These are phyloP conservation scores for Yarrowia sp. DNA, from an alignment of 805 yeast genomes.

Conservation along the genomic window DNA sequence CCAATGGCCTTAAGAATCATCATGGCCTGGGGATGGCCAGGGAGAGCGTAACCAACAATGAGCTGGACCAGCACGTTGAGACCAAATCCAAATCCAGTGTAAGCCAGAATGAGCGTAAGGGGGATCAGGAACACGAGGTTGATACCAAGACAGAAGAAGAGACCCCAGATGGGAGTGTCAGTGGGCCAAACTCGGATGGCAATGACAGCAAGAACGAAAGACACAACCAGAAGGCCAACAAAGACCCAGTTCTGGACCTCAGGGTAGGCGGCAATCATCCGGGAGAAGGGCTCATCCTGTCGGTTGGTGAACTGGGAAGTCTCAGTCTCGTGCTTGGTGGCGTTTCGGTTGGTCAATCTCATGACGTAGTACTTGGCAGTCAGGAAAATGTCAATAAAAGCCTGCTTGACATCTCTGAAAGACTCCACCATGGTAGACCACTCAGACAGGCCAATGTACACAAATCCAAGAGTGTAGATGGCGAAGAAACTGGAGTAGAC, in stretches of 20 bases:
- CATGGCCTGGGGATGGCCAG: constrained; percentile 56
- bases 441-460: constrained; percentile 39
- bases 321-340: neutral
- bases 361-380: neutral
- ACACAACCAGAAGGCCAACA: constrained; percentile 45
- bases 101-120: constrained; percentile 58
- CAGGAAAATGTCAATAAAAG: constrained; percentile 4
- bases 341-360: neutral
- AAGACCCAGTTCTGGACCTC: constrained; percentile 81
- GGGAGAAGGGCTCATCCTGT: constrained; percentile 30
- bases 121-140: constrained; percentile 60
- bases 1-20: constrained; percentile 61
- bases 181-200: constrained; percentile 32
- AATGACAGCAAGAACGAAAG: constrained; percentile 38
- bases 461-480: constrained; percentile 54
- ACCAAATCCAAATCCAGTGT: constrained; percentile 58
- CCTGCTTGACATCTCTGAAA: constrained; percentile 27
- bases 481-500: constrained; percentile 58
- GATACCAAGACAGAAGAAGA: constrained; percentile 55
- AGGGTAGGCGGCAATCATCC: constrained; percentile 42
- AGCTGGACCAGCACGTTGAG: constrained; percentile 62
- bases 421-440: constrained; percentile 32
- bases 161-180: constrained; percentile 48
- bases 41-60: constrained; percentile 62
- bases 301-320: constrained; percentile 24